Evolutionary conservation across 306 rosid genomes (phyloP), one percentile per base, ranked within the genome.

Genomic region (Astragalus membranaceus): DNA sequence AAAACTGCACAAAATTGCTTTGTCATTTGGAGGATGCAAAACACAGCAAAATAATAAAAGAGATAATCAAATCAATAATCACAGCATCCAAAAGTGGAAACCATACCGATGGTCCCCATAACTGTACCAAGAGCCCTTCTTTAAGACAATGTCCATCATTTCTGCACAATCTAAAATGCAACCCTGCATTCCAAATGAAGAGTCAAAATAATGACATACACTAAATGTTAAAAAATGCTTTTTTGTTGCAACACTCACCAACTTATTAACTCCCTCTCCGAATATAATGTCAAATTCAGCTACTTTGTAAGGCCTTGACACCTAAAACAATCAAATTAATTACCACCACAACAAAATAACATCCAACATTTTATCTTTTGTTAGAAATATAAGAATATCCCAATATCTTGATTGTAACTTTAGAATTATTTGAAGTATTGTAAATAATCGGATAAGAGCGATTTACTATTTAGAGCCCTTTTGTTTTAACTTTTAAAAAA

Each of bases 121-220:
- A 81, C 97, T 90, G 75, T 94, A 94, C 98, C 98, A 94, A 75
- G 98, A 87, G 20, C 97, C 98, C 84, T 90, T 94, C 79, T 83
- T 94, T 60, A 79, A 74, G 75, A 94, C 81, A 57, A 94, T 75
- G 51, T 90, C 97, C 92, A 89, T 78, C 37, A 80, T 75, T 85
- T 94, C 98, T 55, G 96, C 98, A 82, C 97, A 94, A 84, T 94
- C 98, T 81, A 94, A 84, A 77, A 94, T 70, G 83, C 98, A 94
- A 33, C 97, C 98, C 98, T 94, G 95, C 72, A 82, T 76, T 63
- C 30, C 75, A 64, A 70, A 74, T 67, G 35, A n/a, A 33, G 17
- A 37, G 72, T 81, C 42, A 79, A 64, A 82, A 76, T 43, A 56
- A 60, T 51, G 56, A 41, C 42, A 69, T 33, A 36, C 14, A 39